Percentiles rank a stretch among this genome's conserved stretches.
These are phyloP conservation scores for Limnomonas spitsbergensis DNA, from an alignment of 139 green algal genomes.

Conservation along the genomic window DNA sequence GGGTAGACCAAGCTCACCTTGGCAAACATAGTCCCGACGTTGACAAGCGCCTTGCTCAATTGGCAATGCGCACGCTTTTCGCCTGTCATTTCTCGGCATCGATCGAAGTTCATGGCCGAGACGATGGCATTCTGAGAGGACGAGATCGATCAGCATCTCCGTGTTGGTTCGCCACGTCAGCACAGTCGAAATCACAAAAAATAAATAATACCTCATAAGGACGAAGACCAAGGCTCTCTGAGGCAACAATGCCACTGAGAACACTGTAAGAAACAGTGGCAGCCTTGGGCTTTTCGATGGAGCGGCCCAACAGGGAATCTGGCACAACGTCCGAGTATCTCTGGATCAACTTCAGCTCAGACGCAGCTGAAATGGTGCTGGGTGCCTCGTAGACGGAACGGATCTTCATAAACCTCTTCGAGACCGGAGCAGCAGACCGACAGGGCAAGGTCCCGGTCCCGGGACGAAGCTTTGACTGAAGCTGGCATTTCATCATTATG, in stretches of 20 bases:
- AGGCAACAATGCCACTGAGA: neutral
- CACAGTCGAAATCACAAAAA: neutral
- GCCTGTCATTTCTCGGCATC: neutral
- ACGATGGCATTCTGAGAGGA: slow-evolving; percentile 14
- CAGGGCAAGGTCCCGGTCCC: too few relatives aligned
- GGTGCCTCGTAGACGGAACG: neutral
- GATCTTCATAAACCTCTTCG: too few relatives aligned
- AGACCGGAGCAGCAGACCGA: too few relatives aligned
- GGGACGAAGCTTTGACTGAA: too few relatives aligned
- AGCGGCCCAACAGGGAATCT: neutral
- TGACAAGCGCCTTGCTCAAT: slow-evolving; percentile 7
- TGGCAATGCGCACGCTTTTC: neutral
- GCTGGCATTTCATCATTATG: too few relatives aligned
- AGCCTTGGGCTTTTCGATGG: slow-evolving; percentile 2
- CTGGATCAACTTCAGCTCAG: neutral
- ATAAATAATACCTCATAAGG: slow-evolving; percentile 11
- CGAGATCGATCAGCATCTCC: neutral
- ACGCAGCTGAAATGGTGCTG: neutral
- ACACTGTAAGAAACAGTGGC: neutral
- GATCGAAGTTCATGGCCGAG: neutral
- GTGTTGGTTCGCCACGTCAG: too few relatives aligned
- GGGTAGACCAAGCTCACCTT: neutral
- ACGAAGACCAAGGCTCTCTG: neutral
- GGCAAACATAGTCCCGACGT: slow-evolving; percentile 2
- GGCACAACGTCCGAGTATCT: neutral